Conservation (phyloP, 495 filamentous ascomycete species). For the Physcia stellaris region DNA sequence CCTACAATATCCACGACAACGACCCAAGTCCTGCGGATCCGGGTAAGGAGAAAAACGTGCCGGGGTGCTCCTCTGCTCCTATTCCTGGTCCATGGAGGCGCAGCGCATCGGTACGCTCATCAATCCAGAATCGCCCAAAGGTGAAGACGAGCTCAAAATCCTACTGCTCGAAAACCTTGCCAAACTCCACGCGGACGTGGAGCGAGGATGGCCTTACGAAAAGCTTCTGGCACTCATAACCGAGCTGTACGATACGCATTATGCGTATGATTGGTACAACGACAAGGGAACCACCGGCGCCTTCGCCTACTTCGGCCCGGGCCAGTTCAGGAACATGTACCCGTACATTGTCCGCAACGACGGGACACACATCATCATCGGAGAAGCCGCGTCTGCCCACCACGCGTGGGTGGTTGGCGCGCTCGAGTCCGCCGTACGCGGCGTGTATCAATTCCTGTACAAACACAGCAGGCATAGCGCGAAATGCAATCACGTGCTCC, state of each 20-base stretch:
- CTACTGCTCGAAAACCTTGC: constrained; percentile 18
- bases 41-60: constrained; percentile 13
- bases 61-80: constrained; percentile 27
- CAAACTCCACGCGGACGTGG: constrained; percentile 1
- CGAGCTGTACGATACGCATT: constrained; percentile 16
- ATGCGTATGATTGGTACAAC: constrained; percentile 24
- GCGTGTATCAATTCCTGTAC: constrained; percentile 12
- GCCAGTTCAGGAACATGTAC: constrained; percentile 26
- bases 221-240: constrained; percentile 3
- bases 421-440: constrained; percentile 9
- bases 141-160: constrained; percentile 16
- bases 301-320: constrained; percentile 31
- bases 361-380: constrained; percentile 20
- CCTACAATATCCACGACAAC: constrained; percentile 21
- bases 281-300: constrained; percentile 27
- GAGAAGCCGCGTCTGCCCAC: constrained; percentile 13
- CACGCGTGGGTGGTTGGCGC: constrained; percentile 15
- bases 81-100: constrained; percentile 31
- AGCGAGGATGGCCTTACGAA: constrained; percentile 1
- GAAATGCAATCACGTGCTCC: background rate
- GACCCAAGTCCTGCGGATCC: too few species aligned
- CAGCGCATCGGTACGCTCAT: constrained; percentile 23
- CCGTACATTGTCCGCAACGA: constrained; percentile 10
- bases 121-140: background rate
- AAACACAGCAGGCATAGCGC: constrained; percentile 2